phyloP scores from a whole-genome alignment of 192 early-diverging fungal species.

The Phycomyces blakesleeanus region DNA sequence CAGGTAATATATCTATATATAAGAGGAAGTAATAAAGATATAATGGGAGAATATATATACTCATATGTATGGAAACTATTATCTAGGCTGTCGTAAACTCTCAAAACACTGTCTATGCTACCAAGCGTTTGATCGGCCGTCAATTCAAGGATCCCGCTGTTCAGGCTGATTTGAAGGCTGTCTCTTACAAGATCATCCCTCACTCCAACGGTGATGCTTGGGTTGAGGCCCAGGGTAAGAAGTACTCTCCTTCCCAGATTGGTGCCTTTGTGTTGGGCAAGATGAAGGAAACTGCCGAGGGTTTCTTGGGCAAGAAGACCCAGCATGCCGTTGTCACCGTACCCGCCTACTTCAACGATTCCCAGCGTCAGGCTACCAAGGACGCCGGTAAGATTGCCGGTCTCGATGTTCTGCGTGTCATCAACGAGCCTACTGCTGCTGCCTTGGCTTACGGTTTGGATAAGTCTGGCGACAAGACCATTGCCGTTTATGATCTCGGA shows the following conservation, averaged over 20 bases:
- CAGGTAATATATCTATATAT: conserved; percentile 50
- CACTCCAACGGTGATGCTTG: conserved; percentile 96
- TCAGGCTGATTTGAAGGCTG: conserved; percentile 83
- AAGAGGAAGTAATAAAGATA: not conserved
- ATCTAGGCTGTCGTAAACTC: conserved; percentile 96
- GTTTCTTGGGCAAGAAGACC: conserved; percentile 74
- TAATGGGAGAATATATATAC: not conserved
- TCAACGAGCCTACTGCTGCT: conserved; percentile 95
- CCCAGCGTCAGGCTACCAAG: conserved; percentile 95
- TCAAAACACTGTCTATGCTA: conserved; percentile 96
- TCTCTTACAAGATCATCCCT: conserved; percentile 93
- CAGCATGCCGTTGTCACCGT: conserved; percentile 96
- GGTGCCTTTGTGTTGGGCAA: conserved; percentile 96
- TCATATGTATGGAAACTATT: not conserved
- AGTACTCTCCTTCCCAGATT: conserved; percentile 95
- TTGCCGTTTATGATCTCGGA: conserved; percentile 96
- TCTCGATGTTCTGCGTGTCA: conserved; percentile 87
- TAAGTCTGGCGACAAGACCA: conserved; percentile 80
- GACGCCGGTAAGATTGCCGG: conserved; percentile 91
- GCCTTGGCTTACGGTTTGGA: conserved; percentile 91
- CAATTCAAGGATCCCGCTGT: conserved; percentile 86
- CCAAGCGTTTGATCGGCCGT: conserved; percentile 97
- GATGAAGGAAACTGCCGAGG: conserved; percentile 98
- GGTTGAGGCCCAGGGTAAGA: conserved; percentile 92
- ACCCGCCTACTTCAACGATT: conserved; percentile 98